Evolutionary conservation across 2,329 filamentous ascomycete genomes (phyloP).

Genomic region (Talaromyces rugulosus): DNA sequence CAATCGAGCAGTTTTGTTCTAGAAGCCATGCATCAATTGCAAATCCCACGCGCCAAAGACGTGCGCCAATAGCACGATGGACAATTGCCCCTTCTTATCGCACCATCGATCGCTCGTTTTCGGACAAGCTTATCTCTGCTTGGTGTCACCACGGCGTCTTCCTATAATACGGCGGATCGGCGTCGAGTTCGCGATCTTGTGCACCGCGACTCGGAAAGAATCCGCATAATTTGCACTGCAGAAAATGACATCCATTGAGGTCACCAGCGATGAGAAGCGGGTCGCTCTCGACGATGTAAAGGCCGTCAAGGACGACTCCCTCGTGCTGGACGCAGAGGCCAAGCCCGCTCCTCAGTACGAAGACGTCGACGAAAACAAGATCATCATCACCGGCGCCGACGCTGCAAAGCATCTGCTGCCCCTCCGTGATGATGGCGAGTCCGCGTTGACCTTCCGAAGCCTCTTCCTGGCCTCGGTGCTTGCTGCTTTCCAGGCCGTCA

Average conservation of each 20-base stretch:
- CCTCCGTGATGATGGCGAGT: constrained; percentile 51
- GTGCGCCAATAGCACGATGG: not conserved
- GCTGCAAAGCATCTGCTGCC: constrained; percentile 48
- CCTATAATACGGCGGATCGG: not conserved
- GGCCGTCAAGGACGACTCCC: not conserved
- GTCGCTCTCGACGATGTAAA: not conserved
- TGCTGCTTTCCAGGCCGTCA: constrained; percentile 52
- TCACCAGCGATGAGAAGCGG: not conserved
- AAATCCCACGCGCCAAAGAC: not conserved
- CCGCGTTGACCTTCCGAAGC: constrained; percentile 51
- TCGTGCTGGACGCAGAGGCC: not conserved
- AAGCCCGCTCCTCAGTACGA: not conserved
- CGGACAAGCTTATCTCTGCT: not conserved
- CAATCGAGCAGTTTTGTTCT: not conserved
- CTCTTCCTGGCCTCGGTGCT: constrained; percentile 48
- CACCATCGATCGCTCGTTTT: not conserved
- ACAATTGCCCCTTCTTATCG: not conserved
- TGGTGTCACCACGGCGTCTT: not conserved
- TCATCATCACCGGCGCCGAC: constrained; percentile 52
- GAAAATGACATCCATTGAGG: not conserved
- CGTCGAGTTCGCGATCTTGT: not conserved
- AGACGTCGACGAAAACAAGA: constrained; percentile 31
- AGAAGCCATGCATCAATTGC: not conserved
- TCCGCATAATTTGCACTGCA: not conserved
- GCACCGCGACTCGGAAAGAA: not conserved